Conservation (phyloP, 371 early-diverging fungal species). For the Haplosporangium sp. region DNA sequence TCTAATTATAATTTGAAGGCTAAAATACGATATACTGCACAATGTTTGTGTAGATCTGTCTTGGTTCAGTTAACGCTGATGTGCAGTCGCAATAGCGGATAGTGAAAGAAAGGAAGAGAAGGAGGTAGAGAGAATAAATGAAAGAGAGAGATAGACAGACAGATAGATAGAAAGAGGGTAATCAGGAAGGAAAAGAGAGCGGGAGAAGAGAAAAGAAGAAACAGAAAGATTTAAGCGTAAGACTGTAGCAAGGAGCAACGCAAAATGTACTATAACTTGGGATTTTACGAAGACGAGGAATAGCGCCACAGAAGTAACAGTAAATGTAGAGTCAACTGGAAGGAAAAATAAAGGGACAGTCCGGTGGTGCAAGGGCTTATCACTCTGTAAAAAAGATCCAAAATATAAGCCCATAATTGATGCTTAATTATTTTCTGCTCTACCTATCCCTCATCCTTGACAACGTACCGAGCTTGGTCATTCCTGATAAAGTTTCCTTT, state of each 20-base stretch:
- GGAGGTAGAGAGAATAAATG: neutral
- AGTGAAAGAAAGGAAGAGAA: slow-evolving; percentile 1
- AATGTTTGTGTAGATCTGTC: neutral
- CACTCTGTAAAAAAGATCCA: neutral
- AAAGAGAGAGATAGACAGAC: neutral
- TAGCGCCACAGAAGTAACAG: neutral
- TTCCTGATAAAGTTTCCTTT: neutral
- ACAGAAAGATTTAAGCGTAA: neutral
- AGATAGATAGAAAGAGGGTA: neutral
- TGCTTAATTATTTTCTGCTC: neutral
- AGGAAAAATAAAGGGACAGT: neutral
- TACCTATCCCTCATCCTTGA: neutral
- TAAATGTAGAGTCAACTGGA: slow-evolving; percentile 1
- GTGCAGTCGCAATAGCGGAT: neutral
- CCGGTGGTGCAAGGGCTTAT: neutral
- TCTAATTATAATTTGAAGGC: neutral
- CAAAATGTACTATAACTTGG: neutral
- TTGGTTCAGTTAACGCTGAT: neutral
- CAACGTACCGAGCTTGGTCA: neutral
- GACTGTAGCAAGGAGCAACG: neutral
- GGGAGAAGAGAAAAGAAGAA: neutral
- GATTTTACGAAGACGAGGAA: neutral
- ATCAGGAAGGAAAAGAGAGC: neutral
- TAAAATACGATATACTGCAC: neutral
- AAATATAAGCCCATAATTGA: neutral